phyloP scores from a whole-genome alignment of 2,329 filamentous ascomycete genomes.

The Penicillium sclerotigenum region DNA sequence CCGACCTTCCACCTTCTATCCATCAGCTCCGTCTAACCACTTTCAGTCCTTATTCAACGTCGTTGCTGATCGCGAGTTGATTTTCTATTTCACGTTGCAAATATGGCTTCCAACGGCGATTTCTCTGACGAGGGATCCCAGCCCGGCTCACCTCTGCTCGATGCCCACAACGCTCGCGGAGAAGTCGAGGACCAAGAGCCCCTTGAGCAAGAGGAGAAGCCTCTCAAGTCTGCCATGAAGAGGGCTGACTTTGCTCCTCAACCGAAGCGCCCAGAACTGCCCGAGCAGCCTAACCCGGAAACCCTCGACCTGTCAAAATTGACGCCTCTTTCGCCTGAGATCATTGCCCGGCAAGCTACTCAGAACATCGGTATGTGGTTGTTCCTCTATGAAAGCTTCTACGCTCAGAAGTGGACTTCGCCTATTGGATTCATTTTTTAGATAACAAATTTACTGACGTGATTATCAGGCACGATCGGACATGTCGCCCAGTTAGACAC shows the following conservation, averaged over 20 bases:
- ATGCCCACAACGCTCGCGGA: constrained; percentile 56
- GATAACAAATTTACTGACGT: constrained; percentile 1
- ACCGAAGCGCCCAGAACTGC: constrained; percentile 63
- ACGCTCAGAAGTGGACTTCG: neutral
- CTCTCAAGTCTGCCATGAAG: constrained; percentile 82
- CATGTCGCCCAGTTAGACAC: constrained; percentile 76
- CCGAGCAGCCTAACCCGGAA: constrained; percentile 89
- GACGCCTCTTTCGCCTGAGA: constrained; percentile 86
- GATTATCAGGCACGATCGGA: constrained; percentile 63
- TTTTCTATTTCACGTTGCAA: constrained; percentile 33
- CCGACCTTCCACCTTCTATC: constrained; percentile 21
- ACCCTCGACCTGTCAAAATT: constrained; percentile 78
- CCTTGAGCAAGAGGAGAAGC: constrained; percentile 58
- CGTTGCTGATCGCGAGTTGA: constrained; percentile 16
- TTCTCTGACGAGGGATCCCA: constrained; percentile 55
- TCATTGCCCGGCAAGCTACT: constrained; percentile 95
- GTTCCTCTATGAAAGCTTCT: neutral
- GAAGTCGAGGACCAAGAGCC: constrained; percentile 75
- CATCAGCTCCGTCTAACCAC: constrained; percentile 7
- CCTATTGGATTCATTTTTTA: neutral
- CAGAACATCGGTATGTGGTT: constrained; percentile 82
- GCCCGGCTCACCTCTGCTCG: constrained; percentile 53
- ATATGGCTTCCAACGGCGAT: constrained; percentile 56
- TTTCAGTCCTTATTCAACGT: constrained; percentile 16
- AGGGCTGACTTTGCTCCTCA: constrained; percentile 59